Base-by-base conservation (phyloP, 1,284 basidiomycete genomes). In the Apiotrichum gamsii region DNA sequence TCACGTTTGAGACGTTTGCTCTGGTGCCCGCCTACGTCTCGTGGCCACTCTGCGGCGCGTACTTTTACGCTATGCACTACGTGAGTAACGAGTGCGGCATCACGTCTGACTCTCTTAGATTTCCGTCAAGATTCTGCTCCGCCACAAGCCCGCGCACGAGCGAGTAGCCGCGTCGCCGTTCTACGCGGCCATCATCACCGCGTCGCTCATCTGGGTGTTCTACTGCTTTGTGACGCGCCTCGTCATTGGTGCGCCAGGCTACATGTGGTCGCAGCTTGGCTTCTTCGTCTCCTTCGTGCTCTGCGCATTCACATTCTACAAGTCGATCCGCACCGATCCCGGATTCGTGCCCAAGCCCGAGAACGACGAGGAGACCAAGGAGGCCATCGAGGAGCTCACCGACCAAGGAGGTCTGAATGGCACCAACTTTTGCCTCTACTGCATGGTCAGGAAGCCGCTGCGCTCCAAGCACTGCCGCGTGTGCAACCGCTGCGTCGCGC, bases 381-480 rank as follows among this genome's bases (percentile, higher is more conserved):
- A 84, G 49, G 86, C 86, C 37, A 84, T 96, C 41, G 90, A 95
- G 65, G 87, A 90, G 23, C 76, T 98, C 15, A 88, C 90, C 11
- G 85, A 86, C 15, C 81, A 85, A 59, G 90, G 90, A 3, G 76
- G 84, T 24, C 74, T 98, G 24, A 97, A 96, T 70, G 93, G 94
- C 1, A 89, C 91, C 63, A 90, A 88, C 11, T 97, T 95, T 72
- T 98, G 95, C 67, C 86, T 97, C 43, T 79, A 84, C 44, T 98
- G 94, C 73, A 87, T 98, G 87, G 69, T 87, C 2, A 81, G 86
- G 35, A 91, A 94, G 63, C 90, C 94, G 4, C 75, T 99, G 19
- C 81, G 94, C 8, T 93, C 89, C 20, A 97, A 95, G 70, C 95
- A 99, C 68, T 97, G 93, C 74, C 82, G 90, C 14, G 77, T 87